Conservation (phyloP, 257 asterid species). For the Asclepias syriaca region DNA sequence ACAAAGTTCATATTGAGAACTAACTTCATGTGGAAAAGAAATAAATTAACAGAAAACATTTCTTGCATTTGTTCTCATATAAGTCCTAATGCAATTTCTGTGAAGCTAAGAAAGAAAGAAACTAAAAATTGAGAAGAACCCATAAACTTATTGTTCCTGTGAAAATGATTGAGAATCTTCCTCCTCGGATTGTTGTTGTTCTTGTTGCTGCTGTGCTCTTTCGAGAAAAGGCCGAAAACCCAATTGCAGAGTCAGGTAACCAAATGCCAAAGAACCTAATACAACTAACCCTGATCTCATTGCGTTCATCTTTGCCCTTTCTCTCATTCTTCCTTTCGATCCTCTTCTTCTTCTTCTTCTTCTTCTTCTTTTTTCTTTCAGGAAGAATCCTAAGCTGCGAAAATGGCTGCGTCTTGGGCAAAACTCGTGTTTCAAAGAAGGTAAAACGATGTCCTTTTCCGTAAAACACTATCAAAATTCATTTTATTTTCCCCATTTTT, state of each 20-base stretch:
- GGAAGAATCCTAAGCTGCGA: too few species aligned
- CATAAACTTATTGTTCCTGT: neutral
- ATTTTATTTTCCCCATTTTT: neutral
- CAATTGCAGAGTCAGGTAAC: constrained; percentile 66
- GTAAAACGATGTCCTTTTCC: constrained; percentile 4
- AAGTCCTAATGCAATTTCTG: neutral
- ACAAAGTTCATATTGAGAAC: too few species aligned
- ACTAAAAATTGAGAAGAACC: neutral
- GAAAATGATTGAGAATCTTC: constrained; percentile 10
- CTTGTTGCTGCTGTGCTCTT: constrained; percentile 48
- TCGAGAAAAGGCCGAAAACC: constrained; percentile 80
- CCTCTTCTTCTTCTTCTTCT: neutral
- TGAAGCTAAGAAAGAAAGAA: neutral
- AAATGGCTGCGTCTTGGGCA: constrained; percentile 22
- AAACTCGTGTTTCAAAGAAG: too few species aligned
- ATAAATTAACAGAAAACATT: neutral
- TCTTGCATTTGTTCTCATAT: neutral
- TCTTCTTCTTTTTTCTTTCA: too few species aligned
- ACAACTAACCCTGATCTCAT: constrained; percentile 73
- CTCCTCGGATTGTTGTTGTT: constrained; percentile 12
- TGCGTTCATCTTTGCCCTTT: constrained; percentile 60
- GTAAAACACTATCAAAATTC: constrained; percentile 56
- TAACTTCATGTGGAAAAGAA: too few species aligned
- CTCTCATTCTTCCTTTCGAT: constrained; percentile 31
- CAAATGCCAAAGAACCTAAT: constrained; percentile 69